Conservation (phyloP, 257 asterid genomes). For the Ophiorrhiza pumila region DNA sequence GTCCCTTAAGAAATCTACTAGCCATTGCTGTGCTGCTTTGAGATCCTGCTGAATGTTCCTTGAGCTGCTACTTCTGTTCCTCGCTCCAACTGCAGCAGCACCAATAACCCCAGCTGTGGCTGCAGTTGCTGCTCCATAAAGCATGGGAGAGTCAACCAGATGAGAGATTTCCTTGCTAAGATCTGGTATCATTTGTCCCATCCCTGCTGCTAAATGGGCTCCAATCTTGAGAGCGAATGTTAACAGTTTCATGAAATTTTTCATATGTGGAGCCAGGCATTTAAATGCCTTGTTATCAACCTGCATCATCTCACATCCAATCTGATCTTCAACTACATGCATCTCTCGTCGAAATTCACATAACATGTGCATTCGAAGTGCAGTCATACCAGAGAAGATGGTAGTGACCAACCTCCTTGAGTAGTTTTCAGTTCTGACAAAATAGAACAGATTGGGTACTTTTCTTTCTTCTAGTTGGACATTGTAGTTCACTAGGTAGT, state of each 20-base stretch:
- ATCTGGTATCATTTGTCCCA: slow-evolving; percentile 94
- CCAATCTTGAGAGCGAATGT: slow-evolving; percentile 90
- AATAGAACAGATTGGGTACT: slow-evolving; percentile 76
- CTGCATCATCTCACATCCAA: slow-evolving; percentile 80
- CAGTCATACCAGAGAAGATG: slow-evolving; percentile 70
- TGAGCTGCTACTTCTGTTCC: slow-evolving; percentile 41
- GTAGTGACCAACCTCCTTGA: slow-evolving; percentile 72
- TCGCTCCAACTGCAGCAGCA: slow-evolving; percentile 49
- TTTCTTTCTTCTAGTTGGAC: slow-evolving; percentile 70
- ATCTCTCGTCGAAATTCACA: slow-evolving; percentile 73
- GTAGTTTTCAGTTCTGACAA: slow-evolving; percentile 66
- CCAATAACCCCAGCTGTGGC: slow-evolving; percentile 65
- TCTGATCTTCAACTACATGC: slow-evolving; percentile 83
- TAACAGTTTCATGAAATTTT: slow-evolving; percentile 64
- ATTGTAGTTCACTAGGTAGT: slow-evolving; percentile 70
- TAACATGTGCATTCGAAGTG: slow-evolving; percentile 72
- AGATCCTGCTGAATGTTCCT: slow-evolving; percentile 56
- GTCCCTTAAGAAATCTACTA: slow-evolving; percentile 66
- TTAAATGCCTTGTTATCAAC: slow-evolving; percentile 67
- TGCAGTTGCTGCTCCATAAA: slow-evolving; percentile 66
- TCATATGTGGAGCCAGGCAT: slow-evolving; percentile 68
- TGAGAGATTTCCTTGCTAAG: slow-evolving; percentile 73
- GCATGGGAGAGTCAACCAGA: slow-evolving; percentile 52
- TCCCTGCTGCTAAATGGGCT: slow-evolving; percentile 86
- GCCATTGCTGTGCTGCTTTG: slow-evolving; percentile 76